Conservation (phyloP, 176 grass and related monocot genomes). For the Lolium rigidum region DNA sequence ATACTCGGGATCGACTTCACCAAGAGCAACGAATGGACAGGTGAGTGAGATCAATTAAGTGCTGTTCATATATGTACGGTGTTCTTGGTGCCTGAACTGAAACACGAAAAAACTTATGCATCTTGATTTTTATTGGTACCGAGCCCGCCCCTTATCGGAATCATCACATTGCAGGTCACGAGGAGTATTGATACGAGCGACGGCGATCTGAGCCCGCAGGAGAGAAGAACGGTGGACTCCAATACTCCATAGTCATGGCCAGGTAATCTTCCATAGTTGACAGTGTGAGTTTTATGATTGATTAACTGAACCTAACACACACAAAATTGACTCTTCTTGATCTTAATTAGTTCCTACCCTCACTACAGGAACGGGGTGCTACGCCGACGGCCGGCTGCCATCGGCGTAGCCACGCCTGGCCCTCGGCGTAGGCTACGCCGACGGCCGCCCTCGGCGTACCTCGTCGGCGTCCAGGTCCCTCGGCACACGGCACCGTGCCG, state of each 20-base stretch:
- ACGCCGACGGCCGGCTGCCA: no score
- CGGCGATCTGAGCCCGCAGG: conserved; percentile 79
- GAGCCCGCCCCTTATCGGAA: neutral
- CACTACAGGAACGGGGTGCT: no score
- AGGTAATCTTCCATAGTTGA: conserved; percentile 49
- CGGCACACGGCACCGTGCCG: no score
- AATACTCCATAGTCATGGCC: conserved; percentile 93
- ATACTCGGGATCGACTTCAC: conserved; percentile 95
- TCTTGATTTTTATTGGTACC: neutral
- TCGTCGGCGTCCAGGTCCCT: no score
- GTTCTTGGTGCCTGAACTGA: conserved; percentile 31
- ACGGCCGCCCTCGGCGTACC: no score
- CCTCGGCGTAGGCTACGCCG: no score
- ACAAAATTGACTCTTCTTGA: neutral
- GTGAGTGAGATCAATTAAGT: neutral
- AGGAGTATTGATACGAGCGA: conserved; percentile 65
- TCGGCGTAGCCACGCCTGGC: no score
- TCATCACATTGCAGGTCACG: conserved; percentile 59
- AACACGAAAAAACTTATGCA: neutral
- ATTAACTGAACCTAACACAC: neutral
- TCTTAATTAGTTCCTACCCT: conserved; percentile 56
- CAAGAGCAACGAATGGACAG: conserved; percentile 99
- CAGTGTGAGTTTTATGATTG: neutral
- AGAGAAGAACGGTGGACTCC: conserved; percentile 79
- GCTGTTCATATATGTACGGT: no score